Base-by-base conservation (phyloP, 1,284 basidiomycete genomes). In the Flammula alnicola region DNA sequence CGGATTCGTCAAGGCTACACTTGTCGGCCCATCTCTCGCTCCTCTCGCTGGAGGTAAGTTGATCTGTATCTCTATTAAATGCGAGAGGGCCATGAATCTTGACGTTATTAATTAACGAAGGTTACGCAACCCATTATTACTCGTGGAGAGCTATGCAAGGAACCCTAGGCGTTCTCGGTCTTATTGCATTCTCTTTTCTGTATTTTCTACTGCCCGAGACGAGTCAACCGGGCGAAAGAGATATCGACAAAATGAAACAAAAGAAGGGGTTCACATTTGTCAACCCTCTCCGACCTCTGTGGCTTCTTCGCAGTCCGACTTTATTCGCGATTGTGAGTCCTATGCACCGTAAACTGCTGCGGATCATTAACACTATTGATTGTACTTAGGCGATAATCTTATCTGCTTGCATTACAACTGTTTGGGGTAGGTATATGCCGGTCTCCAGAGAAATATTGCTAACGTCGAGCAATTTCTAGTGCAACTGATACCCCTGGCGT, bases 101-200 rank as follows among this genome's bases (percentile, higher is more conserved):
- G 22, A 20, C 17, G 7, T 4, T 23, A n/a, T 39, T n/a, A 6
- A 26, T 23, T 20, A 7, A 12, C 12, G 4, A 14, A 40, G 38
- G 38, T 14, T 26, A 26, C 9, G 66, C 73, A 0, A 71, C 82
- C 0, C 67, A 80, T 40, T 83, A 82, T 51, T 72, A 73, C 35
- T 83, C 86, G 0, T 92, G 90, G 90, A 76, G 87, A 2, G 63
- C 76, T 2, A 81, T 86, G 61, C 88, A 92, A 63, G 66, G 68
- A 29, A 59, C 67, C 0, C 52, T 88, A 2, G 78, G 75, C 3
- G 62, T 71, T 0, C 65, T 71, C 32, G 77, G 78, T 2, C 55
- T 75, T 0, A 48, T 78, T 6, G 73, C 76, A 1, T 69, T 81
- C 22, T 23, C 77, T 0, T 60, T 78, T 3, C 72, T 83, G 19